A percentile compares a stretch with the other conserved stretches of the same genome.
These are phyloP conservation scores for Emericellopsis atlantica DNA, from an alignment of 2,329 filamentous ascomycete species.

Conservation along the genomic window DNA sequence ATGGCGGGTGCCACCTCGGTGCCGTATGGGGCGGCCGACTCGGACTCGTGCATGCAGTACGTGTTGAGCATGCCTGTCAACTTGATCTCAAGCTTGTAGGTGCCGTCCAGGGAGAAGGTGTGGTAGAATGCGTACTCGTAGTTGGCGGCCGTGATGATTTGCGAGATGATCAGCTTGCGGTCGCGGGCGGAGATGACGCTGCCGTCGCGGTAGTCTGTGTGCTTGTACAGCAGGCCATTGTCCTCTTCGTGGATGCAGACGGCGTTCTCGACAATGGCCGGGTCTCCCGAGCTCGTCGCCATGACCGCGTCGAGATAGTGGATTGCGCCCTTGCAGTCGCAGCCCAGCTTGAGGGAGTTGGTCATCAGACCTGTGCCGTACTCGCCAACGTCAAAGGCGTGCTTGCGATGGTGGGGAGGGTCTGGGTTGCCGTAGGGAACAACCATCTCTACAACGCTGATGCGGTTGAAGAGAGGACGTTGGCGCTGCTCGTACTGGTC, in stretches of 20 bases:
- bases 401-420: slow-evolving; percentile 50
- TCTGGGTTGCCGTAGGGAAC: slow-evolving; percentile 56
- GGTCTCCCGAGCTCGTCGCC: slow-evolving; percentile 46
- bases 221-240: slow-evolving; percentile 51
- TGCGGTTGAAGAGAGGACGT: slow-evolving; percentile 52
- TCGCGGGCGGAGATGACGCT: slow-evolving; percentile 43
- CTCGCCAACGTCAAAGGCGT: slow-evolving; percentile 59
- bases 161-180: slow-evolving; percentile 49
- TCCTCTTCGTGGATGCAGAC: slow-evolving; percentile 25
- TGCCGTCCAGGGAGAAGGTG: slow-evolving; percentile 41
- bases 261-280: slow-evolving; percentile 50
- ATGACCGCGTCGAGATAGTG: slow-evolving; percentile 38
- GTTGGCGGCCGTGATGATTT: slow-evolving; percentile 53
- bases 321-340: slow-evolving; percentile 61
- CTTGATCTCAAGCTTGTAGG: slow-evolving; percentile 35
- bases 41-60: slow-evolving; percentile 24
- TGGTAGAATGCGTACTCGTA: slow-evolving; percentile 43
- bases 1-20: slow-evolving; percentile 44
- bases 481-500: slow-evolving; percentile 24
- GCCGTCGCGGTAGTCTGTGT: slow-evolving; percentile 48
- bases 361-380: slow-evolving; percentile 52
- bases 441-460: slow-evolving; percentile 59
- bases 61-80: slow-evolving; percentile 35
- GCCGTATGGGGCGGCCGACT: slow-evolving; percentile 32
- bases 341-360: slow-evolving; percentile 53